Base-by-base conservation (phyloP, 2,329 filamentous ascomycete genomes). In the Ophioceras dolichostomum region DNA sequence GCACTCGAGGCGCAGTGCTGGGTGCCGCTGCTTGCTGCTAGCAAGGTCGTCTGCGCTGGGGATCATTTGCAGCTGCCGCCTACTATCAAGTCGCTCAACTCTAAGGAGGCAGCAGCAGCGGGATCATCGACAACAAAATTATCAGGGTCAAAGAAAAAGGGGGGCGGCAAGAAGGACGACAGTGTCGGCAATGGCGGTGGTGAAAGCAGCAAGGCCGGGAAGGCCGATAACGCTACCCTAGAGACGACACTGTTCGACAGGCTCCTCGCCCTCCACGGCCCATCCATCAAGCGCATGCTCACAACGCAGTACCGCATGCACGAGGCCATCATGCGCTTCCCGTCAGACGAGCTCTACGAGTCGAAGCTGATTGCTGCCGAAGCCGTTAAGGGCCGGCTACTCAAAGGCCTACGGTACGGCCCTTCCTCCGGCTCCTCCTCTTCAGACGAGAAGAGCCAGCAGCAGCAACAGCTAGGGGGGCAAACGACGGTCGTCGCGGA, bases 231-330 rank as follows among this genome's bases (percentile, higher is more conserved):
- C 21, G 66, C 76, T 49, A 78, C 72, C 1, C 70, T 98, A 5
- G 88, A 94, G 52, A 83, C 71, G n/a, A 96, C 91, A 0, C 67
- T 98, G 21, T 98, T 98, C 56, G 89, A 96, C 56, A 74, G 91
- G 20, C 68, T 98, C 30, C 68, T 98, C 32, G 68, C 71, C 5
- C 65, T 95, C 13, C 84, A 98, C 53, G 91, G 91, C 1, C 61
- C 77, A 1, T 67, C 66, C 4, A 87, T 98, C 61, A 96, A 96
- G 63, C 71, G 83, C 36, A 94, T 96, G 84, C 73, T 98, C 18
- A 96, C 86, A 4, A 94, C 83, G 4, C 91, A 98, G 61, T 98
- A 98, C 57, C 86, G 91, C 27, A 98, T 98, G 91, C 87, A 98
- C 54, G 82, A 94, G 52, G 77, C 69, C 38, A 96, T 98, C 49